phyloP scores from a whole-genome alignment of 129 eudicot genomes.

The Helianthus annuus region HanXRQr2.0-SUNRISE NC_035437.2:12940806-12941305 shows the following conservation, averaged over 20 bases:
- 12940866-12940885: conserved; percentile 95
- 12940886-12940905: conserved; percentile 99
- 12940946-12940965: not conserved
- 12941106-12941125: not conserved
- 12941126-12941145: not conserved
- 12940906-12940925: conserved; percentile 19
- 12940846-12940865: conserved; percentile 98
- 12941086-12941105: conserved; percentile 7
- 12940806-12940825: conserved; percentile 88
- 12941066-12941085: conserved; percentile 80
- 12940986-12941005: conserved; percentile 93
- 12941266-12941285: conserved; percentile 85
- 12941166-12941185: conserved; percentile 86
- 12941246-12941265: conserved; percentile 80
- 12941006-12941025: conserved; percentile 98
- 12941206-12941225: conserved; percentile 85
- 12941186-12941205: conserved; percentile 93
- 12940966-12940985: conserved; percentile 90
- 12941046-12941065: conserved; percentile 66
- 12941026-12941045: conserved; percentile 83
- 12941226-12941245: conserved; percentile 70
- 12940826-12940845: conserved; percentile 91
- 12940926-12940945: not conserved
- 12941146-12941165: conserved; percentile 19
- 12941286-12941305: conserved; percentile 96